Conservation (phyloP, 306 rosid species). For the Cicer yamashitae region DNA sequence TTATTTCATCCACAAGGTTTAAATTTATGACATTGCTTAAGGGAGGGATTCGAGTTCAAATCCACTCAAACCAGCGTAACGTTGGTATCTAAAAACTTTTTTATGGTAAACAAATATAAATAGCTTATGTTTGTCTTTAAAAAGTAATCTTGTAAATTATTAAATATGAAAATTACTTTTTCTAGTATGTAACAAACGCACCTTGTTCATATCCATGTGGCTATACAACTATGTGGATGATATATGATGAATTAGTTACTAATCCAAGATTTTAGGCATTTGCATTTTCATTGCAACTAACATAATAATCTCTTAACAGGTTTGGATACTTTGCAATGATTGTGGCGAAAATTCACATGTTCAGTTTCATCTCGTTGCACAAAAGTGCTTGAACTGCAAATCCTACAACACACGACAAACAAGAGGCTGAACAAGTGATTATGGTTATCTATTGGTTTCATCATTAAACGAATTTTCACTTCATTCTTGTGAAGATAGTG, state of each 20-base stretch:
- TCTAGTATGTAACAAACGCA: too few relatives aligned
- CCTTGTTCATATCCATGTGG: background rate
- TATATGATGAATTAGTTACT: background rate
- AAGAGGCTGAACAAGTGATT: constrained; percentile 64
- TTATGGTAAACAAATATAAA: too few relatives aligned
- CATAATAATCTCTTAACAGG: constrained; percentile 48
- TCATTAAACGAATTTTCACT: constrained; percentile 11
- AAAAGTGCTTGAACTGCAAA: constrained; percentile 75
- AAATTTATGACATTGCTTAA: too few relatives aligned
- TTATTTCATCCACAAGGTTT: too few relatives aligned
- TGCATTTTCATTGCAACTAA: constrained; percentile 25
- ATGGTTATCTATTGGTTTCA: constrained; percentile 23
- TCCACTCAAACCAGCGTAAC: too few relatives aligned
- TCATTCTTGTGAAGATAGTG: constrained; percentile 26
- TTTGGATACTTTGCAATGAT: constrained; percentile 91
- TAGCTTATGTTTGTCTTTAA: too few relatives aligned
- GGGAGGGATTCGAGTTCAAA: too few relatives aligned
- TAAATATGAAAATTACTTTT: too few relatives aligned
- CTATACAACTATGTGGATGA: background rate
- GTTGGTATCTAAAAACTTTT: too few relatives aligned
- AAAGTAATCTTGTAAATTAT: too few relatives aligned
- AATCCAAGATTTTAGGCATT: background rate
- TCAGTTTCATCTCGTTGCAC: constrained; percentile 76
- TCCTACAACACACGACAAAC: constrained; percentile 87
- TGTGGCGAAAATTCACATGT: constrained; percentile 70